Evolutionary conservation across 306 rosid genomes (phyloP).

Genomic region (Purshia tridentata): DNA sequence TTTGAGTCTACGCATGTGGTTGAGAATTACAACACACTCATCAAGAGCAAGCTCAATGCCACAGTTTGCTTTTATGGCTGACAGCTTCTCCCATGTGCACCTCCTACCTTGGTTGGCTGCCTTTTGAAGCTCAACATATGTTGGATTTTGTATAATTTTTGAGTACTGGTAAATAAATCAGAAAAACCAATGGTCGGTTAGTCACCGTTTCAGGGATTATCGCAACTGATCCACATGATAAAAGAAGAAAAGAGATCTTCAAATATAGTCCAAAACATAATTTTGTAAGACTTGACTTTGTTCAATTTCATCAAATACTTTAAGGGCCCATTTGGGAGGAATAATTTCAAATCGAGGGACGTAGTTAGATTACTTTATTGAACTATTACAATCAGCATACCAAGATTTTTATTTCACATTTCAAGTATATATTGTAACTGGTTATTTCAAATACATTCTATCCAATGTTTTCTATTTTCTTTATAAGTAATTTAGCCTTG

Average conservation of each 20-base stretch:
- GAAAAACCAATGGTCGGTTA: slow-evolving; percentile 19
- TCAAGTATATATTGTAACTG: no score
- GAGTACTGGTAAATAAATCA: slow-evolving; percentile 51
- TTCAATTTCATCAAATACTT: neutral
- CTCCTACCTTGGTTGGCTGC: slow-evolving; percentile 97
- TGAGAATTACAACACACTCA: slow-evolving; percentile 84
- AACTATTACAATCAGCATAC: no score
- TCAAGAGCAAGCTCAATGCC: slow-evolving; percentile 93
- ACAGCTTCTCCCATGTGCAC: slow-evolving; percentile 97
- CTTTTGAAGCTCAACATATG: slow-evolving; percentile 87
- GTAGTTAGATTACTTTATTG: no score
- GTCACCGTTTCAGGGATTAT: slow-evolving; percentile 5
- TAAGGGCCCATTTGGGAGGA: no score
- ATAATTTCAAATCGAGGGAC: no score
- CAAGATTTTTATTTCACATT: no score
- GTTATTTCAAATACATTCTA: no score
- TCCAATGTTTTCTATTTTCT: no score
- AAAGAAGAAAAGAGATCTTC: neutral
- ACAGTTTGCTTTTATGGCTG: slow-evolving; percentile 93
- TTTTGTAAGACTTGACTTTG: neutral
- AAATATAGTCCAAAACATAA: neutral
- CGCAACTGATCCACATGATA: neutral
- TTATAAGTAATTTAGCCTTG: no score
- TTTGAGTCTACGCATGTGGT: slow-evolving; percentile 82
- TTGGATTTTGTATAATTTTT: slow-evolving; percentile 86